Evolutionary conservation across 441 rosid genomes (phyloP).

Genomic region (Gossypium davidsonii): DNA sequence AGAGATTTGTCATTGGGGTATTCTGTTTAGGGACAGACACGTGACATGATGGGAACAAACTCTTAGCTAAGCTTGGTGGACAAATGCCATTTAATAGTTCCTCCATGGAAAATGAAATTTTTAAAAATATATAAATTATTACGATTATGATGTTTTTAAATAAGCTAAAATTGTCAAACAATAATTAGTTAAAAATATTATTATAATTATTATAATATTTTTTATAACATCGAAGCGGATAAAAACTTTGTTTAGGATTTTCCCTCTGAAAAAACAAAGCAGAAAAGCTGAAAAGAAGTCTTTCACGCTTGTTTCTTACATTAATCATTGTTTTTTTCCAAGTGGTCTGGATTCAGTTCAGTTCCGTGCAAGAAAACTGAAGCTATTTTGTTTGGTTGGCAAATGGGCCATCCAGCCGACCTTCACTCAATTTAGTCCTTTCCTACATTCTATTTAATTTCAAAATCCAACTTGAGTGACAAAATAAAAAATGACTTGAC

Average conservation of each 20-base stretch:
- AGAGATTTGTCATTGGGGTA: neutral
- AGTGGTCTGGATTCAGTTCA: neutral
- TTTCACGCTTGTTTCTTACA: neutral
- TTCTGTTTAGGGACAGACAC: constrained; percentile 1
- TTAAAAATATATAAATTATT: too few species aligned
- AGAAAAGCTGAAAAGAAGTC: neutral
- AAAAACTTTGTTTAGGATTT: too few species aligned
- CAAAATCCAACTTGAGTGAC: too few species aligned
- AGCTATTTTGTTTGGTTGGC: neutral
- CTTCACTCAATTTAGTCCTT: too few species aligned
- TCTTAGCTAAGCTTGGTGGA: neutral
- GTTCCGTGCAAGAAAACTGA: neutral
- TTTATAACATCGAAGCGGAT: too few species aligned
- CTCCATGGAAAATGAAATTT: neutral
- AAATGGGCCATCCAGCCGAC: neutral
- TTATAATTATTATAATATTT: too few species aligned
- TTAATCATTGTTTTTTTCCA: neutral
- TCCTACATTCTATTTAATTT: too few species aligned
- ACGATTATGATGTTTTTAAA: too few species aligned
- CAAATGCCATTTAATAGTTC: neutral
- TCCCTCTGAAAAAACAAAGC: neutral
- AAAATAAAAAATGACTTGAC: too few species aligned
- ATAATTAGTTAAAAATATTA: too few species aligned
- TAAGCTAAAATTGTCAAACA: too few species aligned
- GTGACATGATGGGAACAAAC: constrained; percentile 19